phyloP scores from a whole-genome alignment of 176 grass and related monocot genomes.

The Stipa capillata region DNA sequence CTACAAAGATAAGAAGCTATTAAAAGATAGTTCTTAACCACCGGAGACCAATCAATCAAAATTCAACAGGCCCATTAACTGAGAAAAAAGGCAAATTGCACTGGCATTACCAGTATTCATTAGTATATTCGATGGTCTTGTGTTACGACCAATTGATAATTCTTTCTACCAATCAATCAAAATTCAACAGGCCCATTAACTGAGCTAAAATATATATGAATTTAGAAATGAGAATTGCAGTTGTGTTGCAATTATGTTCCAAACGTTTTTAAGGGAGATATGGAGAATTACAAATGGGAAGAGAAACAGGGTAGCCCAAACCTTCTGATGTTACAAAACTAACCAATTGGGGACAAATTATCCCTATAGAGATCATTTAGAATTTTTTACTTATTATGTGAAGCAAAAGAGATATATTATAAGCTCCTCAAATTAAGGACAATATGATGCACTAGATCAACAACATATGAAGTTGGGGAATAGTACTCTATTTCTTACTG shows the following conservation, averaged over 20 bases:
- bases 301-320: not conserved
- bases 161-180: not conserved
- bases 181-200: too few species aligned
- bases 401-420: not conserved
- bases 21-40: constrained; percentile 27
- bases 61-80: constrained; percentile 4
- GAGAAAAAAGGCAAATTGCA: not conserved
- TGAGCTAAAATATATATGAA: not conserved
- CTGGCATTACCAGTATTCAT: not conserved
- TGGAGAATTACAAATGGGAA: not conserved
- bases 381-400: not conserved
- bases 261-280: not conserved
- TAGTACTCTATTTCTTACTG: not conserved
- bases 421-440: not conserved
- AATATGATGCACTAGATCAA: not conserved
- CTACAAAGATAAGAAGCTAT: constrained; percentile 43
- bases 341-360: not conserved
- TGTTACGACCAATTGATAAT: not conserved
- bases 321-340: not conserved
- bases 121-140: not conserved
- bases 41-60: not conserved
- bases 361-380: not conserved
- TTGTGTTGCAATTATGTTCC: not conserved
- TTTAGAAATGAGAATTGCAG: not conserved
- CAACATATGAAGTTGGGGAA: not conserved